Conservation (phyloP, 306 rosid species). For the Albizia julibrissin region DNA sequence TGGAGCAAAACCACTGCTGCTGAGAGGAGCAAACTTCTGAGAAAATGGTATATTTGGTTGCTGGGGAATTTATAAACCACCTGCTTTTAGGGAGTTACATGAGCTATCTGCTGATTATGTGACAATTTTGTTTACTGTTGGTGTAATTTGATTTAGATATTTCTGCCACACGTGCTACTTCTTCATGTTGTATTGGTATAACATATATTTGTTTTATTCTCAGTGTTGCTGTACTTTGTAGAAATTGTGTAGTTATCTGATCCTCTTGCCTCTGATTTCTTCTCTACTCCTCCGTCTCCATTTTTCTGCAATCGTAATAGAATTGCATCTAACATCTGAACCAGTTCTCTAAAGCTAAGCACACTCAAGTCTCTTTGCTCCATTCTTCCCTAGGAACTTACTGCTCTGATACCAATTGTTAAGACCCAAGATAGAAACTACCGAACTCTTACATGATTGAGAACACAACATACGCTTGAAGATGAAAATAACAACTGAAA, state of each 20-base stretch:
- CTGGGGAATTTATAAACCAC: conserved; percentile 27
- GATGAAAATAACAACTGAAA: no score
- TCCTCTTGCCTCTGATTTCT: no score
- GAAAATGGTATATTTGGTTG: conserved; percentile 72
- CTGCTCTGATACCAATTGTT: no score
- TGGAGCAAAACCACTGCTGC: conserved; percentile 93
- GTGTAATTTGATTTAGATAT: conserved; percentile 7
- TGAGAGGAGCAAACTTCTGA: conserved; percentile 78
- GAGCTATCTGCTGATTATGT: conserved; percentile 2
- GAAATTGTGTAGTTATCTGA: neutral
- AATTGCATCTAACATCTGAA: no score
- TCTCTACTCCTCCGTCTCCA: no score
- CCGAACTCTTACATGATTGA: no score
- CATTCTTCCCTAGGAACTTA: no score
- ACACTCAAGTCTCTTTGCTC: no score
- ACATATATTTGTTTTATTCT: neutral
- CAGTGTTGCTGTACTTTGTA: neutral
- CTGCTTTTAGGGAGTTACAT: conserved; percentile 22
- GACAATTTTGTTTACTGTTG: conserved; percentile 4
- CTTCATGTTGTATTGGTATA: neutral
- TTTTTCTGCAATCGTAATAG: no score
- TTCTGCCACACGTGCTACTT: neutral
- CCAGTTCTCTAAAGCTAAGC: no score
- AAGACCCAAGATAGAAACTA: no score
- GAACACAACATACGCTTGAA: no score